Evolutionary conservation across 352 stramenopile species (phyloP).

Genomic region (Pythium dissotocum): DNA sequence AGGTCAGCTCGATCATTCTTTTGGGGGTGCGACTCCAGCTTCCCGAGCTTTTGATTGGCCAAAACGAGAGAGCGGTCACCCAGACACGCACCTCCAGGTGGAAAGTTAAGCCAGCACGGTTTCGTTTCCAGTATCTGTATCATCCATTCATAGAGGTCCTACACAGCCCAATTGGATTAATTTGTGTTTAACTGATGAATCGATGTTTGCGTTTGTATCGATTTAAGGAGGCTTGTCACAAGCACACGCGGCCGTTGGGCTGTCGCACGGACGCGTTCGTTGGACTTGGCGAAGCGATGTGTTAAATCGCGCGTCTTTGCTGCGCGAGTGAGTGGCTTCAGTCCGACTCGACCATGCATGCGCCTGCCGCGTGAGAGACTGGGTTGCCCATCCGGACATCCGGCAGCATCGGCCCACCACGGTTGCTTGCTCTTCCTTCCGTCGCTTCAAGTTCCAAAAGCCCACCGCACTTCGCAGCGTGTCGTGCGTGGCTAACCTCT

Average conservation of each 20-base stretch:
- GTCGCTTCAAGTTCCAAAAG: no score
- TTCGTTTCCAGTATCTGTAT: not conserved
- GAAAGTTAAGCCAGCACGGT: not conserved
- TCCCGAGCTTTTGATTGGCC: not conserved
- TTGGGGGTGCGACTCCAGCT: not conserved
- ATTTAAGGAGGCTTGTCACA: not conserved
- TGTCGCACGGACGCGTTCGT: not conserved
- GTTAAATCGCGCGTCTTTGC: slow-evolving; percentile 6
- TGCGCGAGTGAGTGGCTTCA: slow-evolving; percentile 5
- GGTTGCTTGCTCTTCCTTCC: no score
- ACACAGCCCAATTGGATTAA: not conserved
- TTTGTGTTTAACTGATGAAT: not conserved
- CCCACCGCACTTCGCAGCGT: no score
- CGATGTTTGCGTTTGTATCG: not conserved
- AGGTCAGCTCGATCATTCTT: not conserved
- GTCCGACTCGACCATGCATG: not conserved
- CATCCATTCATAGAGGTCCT: not conserved
- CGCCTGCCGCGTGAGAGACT: no score
- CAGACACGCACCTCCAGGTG: slow-evolving; percentile 1
- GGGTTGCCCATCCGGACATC: no score
- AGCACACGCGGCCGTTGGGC: not conserved
- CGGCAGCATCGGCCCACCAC: no score
- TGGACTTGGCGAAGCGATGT: not conserved
- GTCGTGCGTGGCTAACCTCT: no score
- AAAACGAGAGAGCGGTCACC: not conserved